Percentiles rank a stretch among this genome's conserved stretches.
These are phyloP conservation scores for Mikania micrantha DNA, from an alignment of 129 eudicot species.

Conservation along the genomic window DNA sequence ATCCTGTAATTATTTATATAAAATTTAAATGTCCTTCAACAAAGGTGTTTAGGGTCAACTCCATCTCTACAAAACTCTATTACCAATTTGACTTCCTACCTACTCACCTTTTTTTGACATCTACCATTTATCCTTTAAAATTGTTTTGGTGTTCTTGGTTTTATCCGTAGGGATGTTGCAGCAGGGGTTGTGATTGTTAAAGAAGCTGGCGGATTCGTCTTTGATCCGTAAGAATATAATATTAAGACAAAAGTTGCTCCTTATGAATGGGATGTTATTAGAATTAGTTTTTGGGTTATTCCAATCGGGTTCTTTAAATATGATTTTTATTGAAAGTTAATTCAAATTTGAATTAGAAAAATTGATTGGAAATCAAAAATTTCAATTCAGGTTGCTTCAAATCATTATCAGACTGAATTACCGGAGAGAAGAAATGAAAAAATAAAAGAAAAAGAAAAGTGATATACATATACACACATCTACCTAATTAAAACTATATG, in stretches of 20 bases:
- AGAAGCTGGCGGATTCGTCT: constrained; percentile 95
- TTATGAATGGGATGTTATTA: background rate
- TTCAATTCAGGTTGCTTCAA: background rate
- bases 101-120: background rate
- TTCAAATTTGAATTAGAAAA: background rate
- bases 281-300: background rate
- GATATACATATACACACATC: no score
- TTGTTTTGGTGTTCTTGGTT: background rate
- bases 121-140: background rate
- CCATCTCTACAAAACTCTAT: background rate
- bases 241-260: background rate
- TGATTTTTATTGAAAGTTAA: background rate
- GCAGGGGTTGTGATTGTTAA: constrained; percentile 81
- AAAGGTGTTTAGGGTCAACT: background rate
- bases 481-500: no score
- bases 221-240: constrained; percentile 81
- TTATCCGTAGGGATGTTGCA: constrained; percentile 80
- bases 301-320: background rate
- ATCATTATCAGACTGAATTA: no score
- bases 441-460: no score
- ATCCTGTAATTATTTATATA: background rate
- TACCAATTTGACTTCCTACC: background rate
- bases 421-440: no score
- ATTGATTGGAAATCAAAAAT: background rate
- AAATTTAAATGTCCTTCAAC: background rate